Conservation (phyloP, 129 eudicot species). For the Oenanthe sinensis region DNA sequence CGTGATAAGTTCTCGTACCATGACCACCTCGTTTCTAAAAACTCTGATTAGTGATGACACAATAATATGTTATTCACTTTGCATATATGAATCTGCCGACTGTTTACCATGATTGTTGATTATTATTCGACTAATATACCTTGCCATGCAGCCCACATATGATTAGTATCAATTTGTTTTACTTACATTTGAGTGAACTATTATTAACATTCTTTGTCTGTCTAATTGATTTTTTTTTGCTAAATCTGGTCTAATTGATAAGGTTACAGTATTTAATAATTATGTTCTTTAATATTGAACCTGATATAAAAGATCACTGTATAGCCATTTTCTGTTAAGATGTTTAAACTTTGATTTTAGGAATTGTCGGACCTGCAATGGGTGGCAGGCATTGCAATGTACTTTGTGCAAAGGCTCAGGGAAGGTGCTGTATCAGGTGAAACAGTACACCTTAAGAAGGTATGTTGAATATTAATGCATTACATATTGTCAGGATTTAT, state of each 20-base stretch:
- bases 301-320: neutral
- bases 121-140: neutral
- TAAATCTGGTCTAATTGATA: neutral
- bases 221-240: neutral
- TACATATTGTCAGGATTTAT: neutral
- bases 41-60: too few relatives aligned
- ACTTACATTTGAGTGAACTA: neutral
- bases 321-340: constrained; percentile 6
- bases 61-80: neutral
- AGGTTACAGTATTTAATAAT: neutral
- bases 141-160: neutral
- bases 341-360: constrained; percentile 29
- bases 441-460: constrained; percentile 69
- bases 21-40: neutral
- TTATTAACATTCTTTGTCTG: neutral
- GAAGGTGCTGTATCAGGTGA: constrained; percentile 80
- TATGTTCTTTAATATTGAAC: neutral
- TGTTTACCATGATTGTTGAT: neutral
- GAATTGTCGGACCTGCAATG: constrained; percentile 71
- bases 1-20: neutral
- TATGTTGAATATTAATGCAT: constrained; percentile 13
- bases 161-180: neutral
- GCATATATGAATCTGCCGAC: neutral
- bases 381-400: constrained; percentile 89
- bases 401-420: constrained; percentile 97